Conservation (phyloP, 331 rosid species). For the Saraca asoca region DNA sequence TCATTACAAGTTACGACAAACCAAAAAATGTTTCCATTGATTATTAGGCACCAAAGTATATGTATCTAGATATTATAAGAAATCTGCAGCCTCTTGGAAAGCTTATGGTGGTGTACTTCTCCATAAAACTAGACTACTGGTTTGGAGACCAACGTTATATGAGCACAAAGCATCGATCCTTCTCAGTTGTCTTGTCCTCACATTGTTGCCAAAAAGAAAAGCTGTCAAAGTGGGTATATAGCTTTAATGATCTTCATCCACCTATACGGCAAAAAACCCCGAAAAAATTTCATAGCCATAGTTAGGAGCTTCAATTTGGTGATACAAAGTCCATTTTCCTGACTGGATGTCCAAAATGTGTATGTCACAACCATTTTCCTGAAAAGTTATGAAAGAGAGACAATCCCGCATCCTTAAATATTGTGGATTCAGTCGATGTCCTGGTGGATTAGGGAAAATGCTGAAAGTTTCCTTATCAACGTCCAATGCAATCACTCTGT, state of each 20-base stretch:
- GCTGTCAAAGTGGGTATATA: slow-evolving; percentile 8
- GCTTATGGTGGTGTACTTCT: not conserved
- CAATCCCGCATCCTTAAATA: slow-evolving; percentile 25
- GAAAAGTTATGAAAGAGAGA: slow-evolving; percentile 21
- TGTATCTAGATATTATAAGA: no score
- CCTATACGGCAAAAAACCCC: slow-evolving; percentile 21
- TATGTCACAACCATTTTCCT: slow-evolving; percentile 1
- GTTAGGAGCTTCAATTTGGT: slow-evolving; percentile 8
- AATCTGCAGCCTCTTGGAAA: not conserved
- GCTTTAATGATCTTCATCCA: slow-evolving; percentile 21
- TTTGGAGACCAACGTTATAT: slow-evolving; percentile 15
- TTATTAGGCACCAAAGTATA: no score
- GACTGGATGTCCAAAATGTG: slow-evolving; percentile 1
- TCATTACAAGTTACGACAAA: no score
- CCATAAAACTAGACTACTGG: slow-evolving; percentile 28
- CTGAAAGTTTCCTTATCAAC: slow-evolving; percentile 22
- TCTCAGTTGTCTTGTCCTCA: slow-evolving; percentile 14
- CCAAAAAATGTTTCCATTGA: no score
- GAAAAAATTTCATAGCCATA: slow-evolving; percentile 1
- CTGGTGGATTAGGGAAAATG: slow-evolving; percentile 12
- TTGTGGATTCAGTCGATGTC: slow-evolving; percentile 10
- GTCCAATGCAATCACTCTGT: slow-evolving; percentile 28
- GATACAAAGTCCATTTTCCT: slow-evolving; percentile 25
- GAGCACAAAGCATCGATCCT: slow-evolving; percentile 1
- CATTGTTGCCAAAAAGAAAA: slow-evolving; percentile 24